Evolutionary conservation across 805 yeast species (phyloP), one percentile per base, ranked within the genome.

Genomic region (Brettanomyces bruxellensis): DNA sequence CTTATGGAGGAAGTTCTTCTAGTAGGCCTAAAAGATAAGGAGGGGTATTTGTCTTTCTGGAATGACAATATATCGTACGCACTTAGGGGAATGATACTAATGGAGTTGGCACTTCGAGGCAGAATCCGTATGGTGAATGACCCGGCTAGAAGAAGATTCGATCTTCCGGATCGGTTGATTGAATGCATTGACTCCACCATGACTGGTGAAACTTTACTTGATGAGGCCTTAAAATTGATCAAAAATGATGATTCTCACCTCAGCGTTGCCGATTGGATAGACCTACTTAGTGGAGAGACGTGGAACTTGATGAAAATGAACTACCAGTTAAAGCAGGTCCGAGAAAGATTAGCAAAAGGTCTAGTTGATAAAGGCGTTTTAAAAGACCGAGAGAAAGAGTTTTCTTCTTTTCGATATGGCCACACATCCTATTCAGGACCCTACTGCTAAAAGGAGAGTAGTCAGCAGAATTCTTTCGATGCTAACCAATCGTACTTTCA

Each of bases 321-420:
- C 59, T 93, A 91, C 69, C 99, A 93, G 68, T 76, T 93, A 64
- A 93, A 93, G 61, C 99, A 93, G 69, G 99, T 93, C 4, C 80
- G 99, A 61, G 99, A 93, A 67, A 76, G 99, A 56, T 73, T 93
- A 52, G 95, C 96, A 46, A 93, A 93, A 67, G 99, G 99, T 0
- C 73, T 93, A 45, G 99, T 95, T 36, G 99, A 93, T 65, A 93
- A 93, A 68, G 98, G 99, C 23, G 83, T 93, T 41, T 75, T 95
- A 59, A 82, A 82, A 96, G 69, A 93, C 99, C 6, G 99, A 93
- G 66, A 80, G 95, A 65, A 88, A 90, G 63, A 93, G 88, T 68
- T 93, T 93, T 62, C 79, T 93, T 58, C 70, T 93, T 45, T 93
- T 93, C 57, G 99, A 93, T 65, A 93, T 93, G 97, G 96, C 99